Evolutionary conservation across 192 early-diverging fungal genomes (phyloP), one percentile per base, ranked within the genome.

Genomic region (Phycomyces blakesleeanus): DNA sequence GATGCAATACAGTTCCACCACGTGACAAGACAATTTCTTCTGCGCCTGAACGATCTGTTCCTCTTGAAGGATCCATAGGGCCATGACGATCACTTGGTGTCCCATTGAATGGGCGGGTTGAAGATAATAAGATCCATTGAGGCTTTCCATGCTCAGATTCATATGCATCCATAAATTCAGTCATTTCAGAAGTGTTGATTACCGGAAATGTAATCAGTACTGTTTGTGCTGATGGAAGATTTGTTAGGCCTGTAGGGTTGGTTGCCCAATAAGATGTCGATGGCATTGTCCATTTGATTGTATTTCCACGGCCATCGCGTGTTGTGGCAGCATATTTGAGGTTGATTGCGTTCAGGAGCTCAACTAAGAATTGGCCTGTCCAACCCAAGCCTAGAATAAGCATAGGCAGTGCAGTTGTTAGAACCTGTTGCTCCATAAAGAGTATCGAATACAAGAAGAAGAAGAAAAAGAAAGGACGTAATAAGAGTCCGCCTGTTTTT

Each of bases 181-280:
- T 41, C 38, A 76, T 55, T 2, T 62, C 64, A 21, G 54, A 61
- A 12, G 69, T 55, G 6, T 73, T 61, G 18, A 66, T 66, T 9
- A 88, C 42, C 0, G 86, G 83, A 66, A 88, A 88, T 0, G 86
- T 87, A 5, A 88, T 61, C 0, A 88, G 55, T 21, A 88, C 68
- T 0, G 80, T 83, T 24, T 64, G 40, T 0, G 82, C 78, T 16
- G 25, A 39, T 0, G 86, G 86, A 5, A 88, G 70, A 0, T 22
- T 39, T 4, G 68, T 49, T 0, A 74, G 58, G 55, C 86, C 76
- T 22, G 62, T 54, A 7, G 68, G 64, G 12, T 34, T 52, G 0
- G 77, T 71, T 54, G 76, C 68, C 29, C 29, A 34, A 34, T 34
- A 34, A 2, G 29, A 34, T 34, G 29, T 34, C 50, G 26, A 34